Percentiles rank a stretch among this genome's conserved stretches.
These are phyloP conservation scores for Termitomyces sp. DNA, from an alignment of 768 basidiomycete genomes.

Conservation along the genomic window DNA sequence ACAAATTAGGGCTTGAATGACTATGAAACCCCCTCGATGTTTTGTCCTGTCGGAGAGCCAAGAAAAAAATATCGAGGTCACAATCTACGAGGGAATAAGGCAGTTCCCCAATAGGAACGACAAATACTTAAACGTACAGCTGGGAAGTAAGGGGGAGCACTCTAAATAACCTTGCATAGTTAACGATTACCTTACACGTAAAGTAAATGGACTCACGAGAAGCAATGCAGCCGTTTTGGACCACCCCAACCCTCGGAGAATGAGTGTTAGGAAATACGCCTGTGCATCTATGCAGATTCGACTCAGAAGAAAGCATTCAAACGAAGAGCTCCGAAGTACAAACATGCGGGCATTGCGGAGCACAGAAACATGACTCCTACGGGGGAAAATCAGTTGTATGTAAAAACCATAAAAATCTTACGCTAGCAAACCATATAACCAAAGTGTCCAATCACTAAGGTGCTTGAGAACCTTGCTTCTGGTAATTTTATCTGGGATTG, in stretches of 20 bases:
- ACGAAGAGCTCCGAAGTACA: slow-evolving; percentile 6
- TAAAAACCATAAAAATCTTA: neutral
- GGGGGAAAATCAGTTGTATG: neutral
- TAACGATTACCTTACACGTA: neutral
- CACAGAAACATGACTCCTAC: slow-evolving; percentile 43
- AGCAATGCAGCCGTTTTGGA: slow-evolving; percentile 32
- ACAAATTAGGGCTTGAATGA: slow-evolving; percentile 33
- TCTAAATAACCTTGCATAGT: slow-evolving; percentile 24
- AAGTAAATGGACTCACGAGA: slow-evolving; percentile 26
- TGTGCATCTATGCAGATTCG: slow-evolving; percentile 27
- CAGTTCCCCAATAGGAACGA: neutral
- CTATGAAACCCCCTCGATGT: slow-evolving; percentile 40
- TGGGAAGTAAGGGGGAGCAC: slow-evolving; percentile 43
- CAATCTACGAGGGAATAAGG: slow-evolving; percentile 21
- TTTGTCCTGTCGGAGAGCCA: slow-evolving; percentile 42
- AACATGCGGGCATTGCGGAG: slow-evolving; percentile 40
- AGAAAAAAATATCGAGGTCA: slow-evolving; percentile 40
- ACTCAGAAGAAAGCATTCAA: neutral
- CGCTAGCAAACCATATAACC: slow-evolving; percentile 39
- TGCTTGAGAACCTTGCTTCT: slow-evolving; percentile 31
- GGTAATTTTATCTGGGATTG: slow-evolving; percentile 40
- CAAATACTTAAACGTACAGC: slow-evolving; percentile 29
- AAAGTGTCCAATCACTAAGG: slow-evolving; percentile 43
- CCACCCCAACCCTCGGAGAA: slow-evolving; percentile 45
- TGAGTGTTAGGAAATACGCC: slow-evolving; percentile 45